Evolutionary conservation across 768 basidiomycete species (phyloP), one percentile per base, ranked within the genome.

Genomic region (Suillus clintonianus): DNA sequence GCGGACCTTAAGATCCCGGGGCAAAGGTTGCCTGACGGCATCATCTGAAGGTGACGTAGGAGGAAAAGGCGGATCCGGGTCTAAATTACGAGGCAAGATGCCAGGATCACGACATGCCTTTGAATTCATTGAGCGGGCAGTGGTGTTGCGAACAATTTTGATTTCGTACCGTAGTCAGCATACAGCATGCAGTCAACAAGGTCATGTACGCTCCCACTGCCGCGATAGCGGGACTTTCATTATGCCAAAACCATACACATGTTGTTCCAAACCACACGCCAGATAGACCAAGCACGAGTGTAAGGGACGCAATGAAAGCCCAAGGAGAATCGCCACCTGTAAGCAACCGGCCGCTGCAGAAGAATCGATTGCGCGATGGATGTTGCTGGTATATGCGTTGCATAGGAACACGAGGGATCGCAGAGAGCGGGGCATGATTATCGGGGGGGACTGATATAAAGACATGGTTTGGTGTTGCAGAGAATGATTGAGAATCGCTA

Each of bases 241-340:
- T 80, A 42, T 79, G 78, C 95, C 96, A 98, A 85, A 96, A 89
- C 86, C 89, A 97, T 19, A 89, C 87, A 53, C 89, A 90, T 1
- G 94, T 95, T 30, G 94, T 94, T 11, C 87, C 91, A 66, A 97
- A 87, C 92, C 94, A 99, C 10, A 91, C 76, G 0, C 88, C 93
- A 2, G 91, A 80, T 53, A 98, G 82, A 2, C 82, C 82, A 30
- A 95, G 71, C 32, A 90, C 78, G 24, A 97, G 60, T 1, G 74
- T 71, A 56, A 96, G 77, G 8, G 85, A 85, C 0, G 81, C 83
- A 2, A 93, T 69, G 67, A 99, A 93, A 5, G 96, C 94, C 80
- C 86, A 88, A 0, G 90, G 89, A 22, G 86, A 85, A 77, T 98
- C 97, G 1, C 94, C 94, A 8, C 95, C 95, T 0, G 90, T 92